Evolutionary conservation across 805 yeast species (phyloP), one percentile per base, ranked within the genome.

Genomic region (Ogataea degrootiae): DNA sequence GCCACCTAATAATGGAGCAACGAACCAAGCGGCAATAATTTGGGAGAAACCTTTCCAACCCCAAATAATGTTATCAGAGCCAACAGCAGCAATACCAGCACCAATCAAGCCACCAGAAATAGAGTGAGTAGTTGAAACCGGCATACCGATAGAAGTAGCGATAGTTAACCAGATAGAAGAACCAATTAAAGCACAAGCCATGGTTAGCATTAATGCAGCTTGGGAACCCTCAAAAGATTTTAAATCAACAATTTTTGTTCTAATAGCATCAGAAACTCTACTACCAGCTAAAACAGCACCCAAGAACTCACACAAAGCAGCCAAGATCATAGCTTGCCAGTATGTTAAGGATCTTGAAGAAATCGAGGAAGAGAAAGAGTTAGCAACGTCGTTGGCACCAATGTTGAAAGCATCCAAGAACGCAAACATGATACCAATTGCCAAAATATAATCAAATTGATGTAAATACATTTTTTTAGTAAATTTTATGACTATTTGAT

Each of bases 341-440:
- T 83, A 83, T 46, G 77, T 77, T 53, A 85, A 68, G 15, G 88
- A 75, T 56, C 85, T 71, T 12, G 91, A 82, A 14, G 90, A 80
- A 5, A 85, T 82, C 0, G 91, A 62, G 2, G 91, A 83, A 1
- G 92, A 85, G 59, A 82, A 85, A 1, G 92, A 85, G 71, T 85
- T 85, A 15, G 91, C 85, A 48, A 85, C 89, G 71, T 85, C 92
- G 60, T 85, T 85, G 31, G 91, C 92, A 44, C 91, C 91, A 56
- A 83, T 84, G 63, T 83, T 84, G 75, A 80, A 85, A 4, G 90
- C 91, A 67, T 85, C 90, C 55, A 85, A 70, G 71, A 82, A 82
- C 49, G 88, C 90, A 66, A 84, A 83, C 50, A 84, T 65, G 74
- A 83, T 74, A 39, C 79, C 79, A 50, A 83, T 74, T 16, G 88